Percentiles rank a stretch among this genome's conserved stretches.
These are phyloP conservation scores for Senecio squalidus DNA, from an alignment of 140 eudicot species.

Conservation along the genomic window DNA sequence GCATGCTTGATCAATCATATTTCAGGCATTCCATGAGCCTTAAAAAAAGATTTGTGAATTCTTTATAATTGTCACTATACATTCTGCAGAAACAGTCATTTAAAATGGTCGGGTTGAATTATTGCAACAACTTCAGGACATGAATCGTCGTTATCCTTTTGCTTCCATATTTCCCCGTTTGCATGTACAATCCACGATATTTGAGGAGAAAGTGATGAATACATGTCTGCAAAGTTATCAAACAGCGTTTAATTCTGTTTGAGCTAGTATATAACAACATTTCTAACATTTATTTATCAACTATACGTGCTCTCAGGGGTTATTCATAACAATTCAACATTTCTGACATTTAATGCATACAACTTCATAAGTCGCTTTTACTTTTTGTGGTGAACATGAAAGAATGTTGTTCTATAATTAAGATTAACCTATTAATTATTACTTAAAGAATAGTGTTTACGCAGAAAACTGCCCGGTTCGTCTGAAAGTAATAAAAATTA, in stretches of 20 bases:
- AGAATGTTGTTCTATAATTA: no score
- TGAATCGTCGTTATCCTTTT: slow-evolving; percentile 58
- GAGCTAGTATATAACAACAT: background rate
- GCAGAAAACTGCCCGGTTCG: no score
- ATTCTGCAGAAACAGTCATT: slow-evolving; percentile 25
- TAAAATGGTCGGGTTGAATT: slow-evolving; percentile 72
- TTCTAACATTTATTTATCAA: background rate
- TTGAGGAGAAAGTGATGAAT: slow-evolving; percentile 80
- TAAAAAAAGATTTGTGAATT: background rate
- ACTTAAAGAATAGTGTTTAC: no score
- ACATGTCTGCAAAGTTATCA: slow-evolving; percentile 50
- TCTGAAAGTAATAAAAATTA: no score
- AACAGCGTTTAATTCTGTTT: background rate
- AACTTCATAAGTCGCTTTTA: no score
- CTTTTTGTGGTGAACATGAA: no score
- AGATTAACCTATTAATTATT: no score
- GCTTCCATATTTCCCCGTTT: slow-evolving; percentile 93
- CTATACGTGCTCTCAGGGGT: background rate
- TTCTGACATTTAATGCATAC: no score
- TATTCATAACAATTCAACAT: background rate
- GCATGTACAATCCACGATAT: slow-evolving; percentile 81
- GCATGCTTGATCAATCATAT: slow-evolving; percentile 10
- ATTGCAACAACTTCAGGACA: slow-evolving; percentile 68
- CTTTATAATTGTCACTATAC: background rate
- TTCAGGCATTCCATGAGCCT: slow-evolving; percentile 11